phyloP scores from a whole-genome alignment of 106 monocot species.

The Chionographis japonica region DNA sequence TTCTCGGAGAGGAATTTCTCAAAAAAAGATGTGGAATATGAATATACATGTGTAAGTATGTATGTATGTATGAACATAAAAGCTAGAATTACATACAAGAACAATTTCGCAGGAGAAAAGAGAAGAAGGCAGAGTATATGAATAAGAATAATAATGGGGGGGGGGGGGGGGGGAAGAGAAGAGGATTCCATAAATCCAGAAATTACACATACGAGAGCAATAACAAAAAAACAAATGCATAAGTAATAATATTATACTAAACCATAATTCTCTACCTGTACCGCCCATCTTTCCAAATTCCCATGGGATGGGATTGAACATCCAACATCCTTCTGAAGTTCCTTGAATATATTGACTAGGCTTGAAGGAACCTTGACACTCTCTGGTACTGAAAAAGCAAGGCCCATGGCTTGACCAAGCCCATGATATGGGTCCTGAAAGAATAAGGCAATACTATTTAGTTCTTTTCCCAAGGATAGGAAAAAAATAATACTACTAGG shows the following conservation, averaged over 20 bases:
- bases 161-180: neutral
- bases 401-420: constrained; percentile 92
- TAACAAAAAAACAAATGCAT: neutral
- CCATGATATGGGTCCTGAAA: constrained; percentile 96
- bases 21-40: too few relatives aligned
- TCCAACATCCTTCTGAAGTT: constrained; percentile 76
- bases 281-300: constrained; percentile 87
- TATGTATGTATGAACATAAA: too few relatives aligned
- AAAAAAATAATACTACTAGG: too few relatives aligned
- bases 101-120: too few relatives aligned
- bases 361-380: constrained; percentile 81
- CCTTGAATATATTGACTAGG: constrained; percentile 91
- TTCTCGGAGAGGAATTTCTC: too few relatives aligned
- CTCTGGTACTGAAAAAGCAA: constrained; percentile 84
- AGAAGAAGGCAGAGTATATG: too few relatives aligned
- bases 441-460: neutral
- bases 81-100: too few relatives aligned
- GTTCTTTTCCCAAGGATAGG: too few relatives aligned
- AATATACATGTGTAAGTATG: too few relatives aligned
- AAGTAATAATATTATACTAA: neutral
- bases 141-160: too few relatives aligned
- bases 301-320: constrained; percentile 85
- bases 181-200: neutral
- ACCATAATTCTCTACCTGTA: constrained; percentile 49
- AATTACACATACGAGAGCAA: neutral